A percentile compares a stretch with the other conserved stretches of the same genome.
These are phyloP conservation scores for Allantophomopsis lycopodina DNA, from an alignment of 2,329 filamentous ascomycete species.

Conservation along the genomic window DNA sequence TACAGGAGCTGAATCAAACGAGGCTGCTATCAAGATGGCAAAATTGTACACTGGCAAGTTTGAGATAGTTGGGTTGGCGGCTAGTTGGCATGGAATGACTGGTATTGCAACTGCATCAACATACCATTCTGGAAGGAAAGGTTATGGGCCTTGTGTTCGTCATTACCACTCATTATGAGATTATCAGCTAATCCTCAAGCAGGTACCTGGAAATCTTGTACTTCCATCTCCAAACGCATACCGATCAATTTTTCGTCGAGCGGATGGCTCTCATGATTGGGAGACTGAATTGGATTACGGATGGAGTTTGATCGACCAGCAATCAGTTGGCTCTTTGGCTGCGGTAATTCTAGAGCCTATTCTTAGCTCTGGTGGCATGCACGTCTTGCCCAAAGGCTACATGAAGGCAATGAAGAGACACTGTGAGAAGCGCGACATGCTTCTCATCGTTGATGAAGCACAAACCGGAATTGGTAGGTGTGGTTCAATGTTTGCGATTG, in stretches of 20 bases:
- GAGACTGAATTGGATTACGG: constrained; percentile 48
- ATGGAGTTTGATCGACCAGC: constrained; percentile 44
- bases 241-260: constrained; percentile 42
- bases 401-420: constrained; percentile 37
- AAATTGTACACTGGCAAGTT: too few species aligned
- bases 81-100: too few species aligned
- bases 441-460: too few species aligned
- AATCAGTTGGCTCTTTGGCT: constrained; percentile 45
- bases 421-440: constrained; percentile 21
- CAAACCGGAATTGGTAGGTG: too few species aligned
- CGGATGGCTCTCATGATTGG: constrained; percentile 52
- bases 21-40: too few species aligned
- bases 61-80: too few species aligned
- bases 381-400: constrained; percentile 43
- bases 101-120: too few species aligned
- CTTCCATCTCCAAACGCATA: constrained; percentile 48
- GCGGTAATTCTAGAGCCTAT: constrained; percentile 51
- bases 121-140: too few species aligned
- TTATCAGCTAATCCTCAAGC: constrained; percentile 33
- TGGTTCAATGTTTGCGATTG: too few species aligned
- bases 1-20: too few species aligned
- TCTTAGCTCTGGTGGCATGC: constrained; percentile 43
- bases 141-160: too few species aligned
- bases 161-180: too few species aligned
- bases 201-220: constrained; percentile 39